Percentiles rank a stretch among this genome's conserved stretches.
These are phyloP conservation scores for Scleroderma citrinum DNA, from an alignment of 768 basidiomycete species.

Conservation along the genomic window DNA sequence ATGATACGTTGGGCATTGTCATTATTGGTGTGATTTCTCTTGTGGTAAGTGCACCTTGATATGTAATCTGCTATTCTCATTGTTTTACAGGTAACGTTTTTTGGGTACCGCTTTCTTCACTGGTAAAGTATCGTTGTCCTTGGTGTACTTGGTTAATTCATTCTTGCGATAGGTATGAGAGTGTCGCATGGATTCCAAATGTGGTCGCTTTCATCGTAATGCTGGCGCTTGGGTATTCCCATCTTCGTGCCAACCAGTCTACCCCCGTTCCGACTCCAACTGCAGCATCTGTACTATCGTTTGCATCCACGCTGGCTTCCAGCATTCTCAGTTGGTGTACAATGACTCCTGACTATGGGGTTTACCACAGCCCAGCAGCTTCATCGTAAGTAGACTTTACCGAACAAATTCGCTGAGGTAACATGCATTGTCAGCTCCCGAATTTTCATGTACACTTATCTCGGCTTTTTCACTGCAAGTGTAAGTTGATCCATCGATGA, in stretches of 20 bases:
- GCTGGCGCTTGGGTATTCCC: constrained; percentile 62
- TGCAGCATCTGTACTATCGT: constrained; percentile 34
- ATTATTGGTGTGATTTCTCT: constrained; percentile 29
- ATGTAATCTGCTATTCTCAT: not conserved
- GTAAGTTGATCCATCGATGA: constrained; percentile 21
- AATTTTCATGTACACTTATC: constrained; percentile 42
- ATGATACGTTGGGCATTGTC: constrained; percentile 28
- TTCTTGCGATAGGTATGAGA: constrained; percentile 53
- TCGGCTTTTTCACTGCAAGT: constrained; percentile 38
- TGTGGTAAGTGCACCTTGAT: constrained; percentile 12
- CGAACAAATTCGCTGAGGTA: not conserved
- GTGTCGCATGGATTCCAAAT: constrained; percentile 72
- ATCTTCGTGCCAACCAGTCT: constrained; percentile 41
- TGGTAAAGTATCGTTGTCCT: constrained; percentile 30
- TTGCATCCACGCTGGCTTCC: constrained; percentile 38
- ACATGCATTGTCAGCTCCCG: constrained; percentile 21
- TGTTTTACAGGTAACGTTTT: constrained; percentile 48
- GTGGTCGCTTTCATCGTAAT: constrained; percentile 62
- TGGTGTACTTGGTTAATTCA: not conserved
- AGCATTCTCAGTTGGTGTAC: constrained; percentile 40
- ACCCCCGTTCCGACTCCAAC: constrained; percentile 33
- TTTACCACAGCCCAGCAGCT: constrained; percentile 46
- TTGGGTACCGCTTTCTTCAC: constrained; percentile 57
- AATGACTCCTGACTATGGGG: constrained; percentile 44
- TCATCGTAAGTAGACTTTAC: constrained; percentile 42